Base-by-base conservation (phyloP, 2,329 filamentous ascomycete species). In the Claviceps monticola region DNA sequence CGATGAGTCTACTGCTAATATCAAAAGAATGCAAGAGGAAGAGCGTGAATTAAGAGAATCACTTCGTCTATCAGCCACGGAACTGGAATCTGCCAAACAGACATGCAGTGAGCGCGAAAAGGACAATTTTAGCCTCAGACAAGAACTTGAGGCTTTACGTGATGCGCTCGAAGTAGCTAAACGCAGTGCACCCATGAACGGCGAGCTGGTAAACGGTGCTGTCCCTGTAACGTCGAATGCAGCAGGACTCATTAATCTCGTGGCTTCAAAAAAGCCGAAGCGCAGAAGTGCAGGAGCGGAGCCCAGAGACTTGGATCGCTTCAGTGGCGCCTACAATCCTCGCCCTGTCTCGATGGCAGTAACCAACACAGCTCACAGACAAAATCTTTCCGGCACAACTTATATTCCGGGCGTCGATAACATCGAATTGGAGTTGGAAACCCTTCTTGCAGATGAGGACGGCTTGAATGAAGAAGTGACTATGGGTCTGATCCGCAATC, bases 231-330 rank as follows among this genome's bases (percentile, higher is more conserved):
- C 79, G 48, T 70, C 80, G 42, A 74, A 78, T 51, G 72, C 78
- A 34, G 86, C 77, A 63, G 90, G 89, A 43, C 80, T 98, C 56
- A 96, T 98, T 76, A 98, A 97, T 67, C 76, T 98, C 37, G 93
- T 98, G 26, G 87, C 91, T 2, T 91, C 88, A 48, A 97, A 97
- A 81, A 96, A 95, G 72, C 88, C 90, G 43, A 96, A 97, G 76
- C 79, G 93, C 63, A 81, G 93, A 58, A 97, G 91, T 66, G 90
- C 88, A 53, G 91, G 89, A 46, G 84, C 86, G 17, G 90, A 96
- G 67, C 82, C 82, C 54, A 84, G 88, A 60, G 86, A 91, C 46
- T 74, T 88, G 60, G 91, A 97, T 69, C 83, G 93, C 56, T 94
- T 94, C 75, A 95, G 89, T 67, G 84, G 79, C 54, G 83, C 88